Evolutionary conservation across 176 grass and related monocot genomes (phyloP), one percentile per base, ranked within the genome.

Genomic region (Rhynchospora breviuscula): DNA sequence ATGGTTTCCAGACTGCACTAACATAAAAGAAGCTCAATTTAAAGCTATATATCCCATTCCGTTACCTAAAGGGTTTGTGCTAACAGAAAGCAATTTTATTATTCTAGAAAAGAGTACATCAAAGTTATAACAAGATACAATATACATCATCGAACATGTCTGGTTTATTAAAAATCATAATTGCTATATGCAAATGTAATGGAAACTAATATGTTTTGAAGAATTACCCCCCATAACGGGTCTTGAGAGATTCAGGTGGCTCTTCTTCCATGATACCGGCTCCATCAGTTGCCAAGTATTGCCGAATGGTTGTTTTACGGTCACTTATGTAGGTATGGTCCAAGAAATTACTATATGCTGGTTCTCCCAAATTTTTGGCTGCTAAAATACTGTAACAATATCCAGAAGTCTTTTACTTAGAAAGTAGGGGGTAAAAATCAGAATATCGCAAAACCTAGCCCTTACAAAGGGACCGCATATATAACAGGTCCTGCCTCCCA

Each of bases 301-400:
- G 74, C 33, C 89, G 60, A 47, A 93, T 84, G 0, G 89, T 91
- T 61, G 89, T 95, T 83, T 80, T 93, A 35, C 93, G 87, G 29
- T 99, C 91, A 53, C 89, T 88, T 64, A 99, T 86, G 87, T 91
- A 95, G 46, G 96, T 95, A 88, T 92, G 93, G 82, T 99, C 93
- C 51, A 99, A 84, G 49, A 99, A 95, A 67, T 89, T 95, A 80
- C 76, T 81, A 8, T 95, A 95, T 84, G 89, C 91, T 59, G 40
- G 62, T 59, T 93, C 89, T 47, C 93, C 91, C 40, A 99, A 90
- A 89, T 87, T 95, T 95, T 90, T 91, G 0, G 93, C 96, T 78
- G 96, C 93, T 25, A 93, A 88, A 81, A 93, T 91, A 84, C 96
- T 95, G 88, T 23, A 85, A 89, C 57, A 10, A 15, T 89, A 81